These are phyloP conservation scores for Luffa aegyptiaca DNA, from an alignment of 306 rosid species.

Conservation along the genomic window DNA sequence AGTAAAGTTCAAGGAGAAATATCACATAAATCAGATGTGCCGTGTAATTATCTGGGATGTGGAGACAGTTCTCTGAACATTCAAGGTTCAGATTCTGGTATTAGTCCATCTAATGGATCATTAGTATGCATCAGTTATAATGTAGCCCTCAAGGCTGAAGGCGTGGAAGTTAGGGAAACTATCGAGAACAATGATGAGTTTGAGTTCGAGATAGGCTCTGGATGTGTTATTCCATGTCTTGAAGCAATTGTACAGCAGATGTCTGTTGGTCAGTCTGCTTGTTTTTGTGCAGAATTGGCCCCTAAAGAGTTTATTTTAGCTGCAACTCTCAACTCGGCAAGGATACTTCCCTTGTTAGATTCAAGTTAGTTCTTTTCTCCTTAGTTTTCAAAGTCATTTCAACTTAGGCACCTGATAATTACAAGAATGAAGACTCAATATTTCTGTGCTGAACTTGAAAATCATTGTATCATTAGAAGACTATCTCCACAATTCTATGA, in stretches of 20 bases:
- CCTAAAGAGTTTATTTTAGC: conserved; percentile 66
- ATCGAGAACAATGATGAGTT: conserved; percentile 61
- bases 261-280: conserved; percentile 74
- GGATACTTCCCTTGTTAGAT: conserved; percentile 38
- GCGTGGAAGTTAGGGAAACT: conserved; percentile 33
- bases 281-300: conserved; percentile 33
- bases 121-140: conserved; percentile 55
- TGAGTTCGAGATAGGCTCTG: conserved; percentile 85
- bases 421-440: background rate
- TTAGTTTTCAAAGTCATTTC: conserved; percentile 12
- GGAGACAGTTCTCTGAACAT: conserved; percentile 27
- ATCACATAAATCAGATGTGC: conserved; percentile 14
- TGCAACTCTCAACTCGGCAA: conserved; percentile 46
- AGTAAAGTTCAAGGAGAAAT: conserved; percentile 24
- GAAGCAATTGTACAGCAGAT: conserved; percentile 66
- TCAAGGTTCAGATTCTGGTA: conserved; percentile 73
- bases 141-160: conserved; percentile 41
- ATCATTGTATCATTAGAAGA: background rate
- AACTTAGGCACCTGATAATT: conserved; percentile 3
- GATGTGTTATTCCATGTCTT: conserved; percentile 45
- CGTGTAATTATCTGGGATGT: conserved; percentile 13
- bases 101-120: conserved; percentile 64
- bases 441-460: background rate
- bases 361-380: conserved; percentile 60
- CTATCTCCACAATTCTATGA: background rate